Evolutionary conservation across 1,284 basidiomycete species (phyloP).

Genomic region (Acaromyces ingoldii): DNA sequence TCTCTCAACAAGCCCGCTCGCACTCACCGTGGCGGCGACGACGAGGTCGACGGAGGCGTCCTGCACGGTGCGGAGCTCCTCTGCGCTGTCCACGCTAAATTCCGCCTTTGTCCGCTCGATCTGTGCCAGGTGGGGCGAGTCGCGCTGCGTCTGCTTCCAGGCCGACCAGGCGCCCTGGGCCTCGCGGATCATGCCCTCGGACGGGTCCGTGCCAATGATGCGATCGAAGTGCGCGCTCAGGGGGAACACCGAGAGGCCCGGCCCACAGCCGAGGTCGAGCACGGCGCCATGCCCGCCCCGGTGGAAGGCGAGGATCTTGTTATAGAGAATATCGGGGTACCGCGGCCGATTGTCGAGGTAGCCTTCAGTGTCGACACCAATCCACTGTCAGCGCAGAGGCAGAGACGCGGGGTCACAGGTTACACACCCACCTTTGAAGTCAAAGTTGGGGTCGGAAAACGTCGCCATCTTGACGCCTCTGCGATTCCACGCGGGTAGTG

Average conservation of each 20-base stretch:
- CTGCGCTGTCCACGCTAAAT: background rate
- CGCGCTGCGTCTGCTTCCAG: conserved; percentile 1
- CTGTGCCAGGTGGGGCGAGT: background rate
- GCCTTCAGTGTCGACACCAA: background rate
- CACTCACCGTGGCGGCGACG: conserved; percentile 7
- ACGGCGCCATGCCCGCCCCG: conserved; percentile 3
- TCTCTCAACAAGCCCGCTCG: background rate
- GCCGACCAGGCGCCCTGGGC: conserved; percentile 3
- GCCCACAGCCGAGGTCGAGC: conserved; percentile 10
- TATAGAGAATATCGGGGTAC: conserved; percentile 2
- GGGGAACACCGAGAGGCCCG: conserved; percentile 7
- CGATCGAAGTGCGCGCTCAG: conserved; percentile 4
- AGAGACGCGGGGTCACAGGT: background rate
- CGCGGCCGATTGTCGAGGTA: conserved; percentile 6
- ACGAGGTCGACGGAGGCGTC: conserved; percentile 7
- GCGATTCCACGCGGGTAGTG: too few species aligned
- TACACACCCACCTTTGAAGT: conserved; percentile 4
- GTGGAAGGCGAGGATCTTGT: conserved; percentile 4
- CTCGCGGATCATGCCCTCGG: conserved; percentile 8
- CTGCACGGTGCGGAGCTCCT: background rate
- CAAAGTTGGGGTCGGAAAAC: conserved; percentile 5
- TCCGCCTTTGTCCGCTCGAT: background rate
- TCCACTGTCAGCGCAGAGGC: background rate
- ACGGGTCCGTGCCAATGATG: conserved; percentile 7
- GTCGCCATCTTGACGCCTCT: conserved; percentile 5